A percentile compares a stretch with the other conserved stretches of the same genome.
phyloP scores from a whole-genome alignment of 805 yeast genomes.

The Tanozyma kutaoensis region DNA sequence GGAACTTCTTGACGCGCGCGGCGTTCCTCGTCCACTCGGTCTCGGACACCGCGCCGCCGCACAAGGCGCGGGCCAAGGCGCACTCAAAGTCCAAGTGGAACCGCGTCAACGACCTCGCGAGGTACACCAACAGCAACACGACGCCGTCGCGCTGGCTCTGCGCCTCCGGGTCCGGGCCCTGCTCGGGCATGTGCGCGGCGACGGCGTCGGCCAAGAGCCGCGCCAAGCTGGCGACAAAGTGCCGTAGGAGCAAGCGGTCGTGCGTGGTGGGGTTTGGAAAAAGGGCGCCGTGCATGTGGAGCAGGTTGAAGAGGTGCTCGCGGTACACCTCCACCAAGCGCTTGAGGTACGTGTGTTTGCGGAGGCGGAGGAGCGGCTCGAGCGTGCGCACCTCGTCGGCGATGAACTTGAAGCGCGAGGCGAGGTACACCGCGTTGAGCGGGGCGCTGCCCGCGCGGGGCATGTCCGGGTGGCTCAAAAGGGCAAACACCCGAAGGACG shows the following conservation, averaged over 20 bases:
- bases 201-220: constrained; percentile 11
- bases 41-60: too few species aligned
- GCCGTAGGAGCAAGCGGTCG: constrained; percentile 12
- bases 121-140: constrained; percentile 72
- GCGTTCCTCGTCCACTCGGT: too few species aligned
- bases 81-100: constrained; percentile 60
- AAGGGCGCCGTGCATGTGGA: constrained; percentile 51
- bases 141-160: constrained; percentile 44
- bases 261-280: constrained; percentile 19
- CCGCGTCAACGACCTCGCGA: constrained; percentile 74
- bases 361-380: constrained; percentile 39
- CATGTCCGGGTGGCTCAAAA: constrained; percentile 58
- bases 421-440: constrained; percentile 44
- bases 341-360: constrained; percentile 52
- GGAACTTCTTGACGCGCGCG: too few species aligned
- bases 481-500: constrained; percentile 64
- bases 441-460: constrained; percentile 6
- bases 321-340: constrained; percentile 74
- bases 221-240: constrained; percentile 18
- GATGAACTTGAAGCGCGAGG: constrained; percentile 59
- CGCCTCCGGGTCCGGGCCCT: constrained; percentile 18
- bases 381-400: constrained; percentile 44
- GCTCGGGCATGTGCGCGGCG: constrained; percentile 10
- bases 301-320: constrained; percentile 67
- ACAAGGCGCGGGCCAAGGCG: constrained; percentile 29